Evolutionary conservation across 2,329 filamentous ascomycete genomes (phyloP), one percentile per base, ranked within the genome.

Genomic region (Albophoma yamanashiensis): DNA sequence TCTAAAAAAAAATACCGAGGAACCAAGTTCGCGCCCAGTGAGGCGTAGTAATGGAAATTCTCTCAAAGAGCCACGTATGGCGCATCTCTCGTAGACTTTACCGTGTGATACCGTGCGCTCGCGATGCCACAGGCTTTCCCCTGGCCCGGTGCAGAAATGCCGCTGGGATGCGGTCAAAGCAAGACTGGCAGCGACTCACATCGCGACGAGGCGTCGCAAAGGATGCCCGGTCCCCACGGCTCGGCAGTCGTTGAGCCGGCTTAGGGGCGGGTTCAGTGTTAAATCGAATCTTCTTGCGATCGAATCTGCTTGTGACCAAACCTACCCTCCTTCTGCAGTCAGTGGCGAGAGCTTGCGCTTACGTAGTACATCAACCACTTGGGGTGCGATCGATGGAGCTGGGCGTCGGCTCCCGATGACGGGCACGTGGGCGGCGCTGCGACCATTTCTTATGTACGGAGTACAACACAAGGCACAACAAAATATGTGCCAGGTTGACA

Each of bases 41-140:
- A 58, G 56, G 56, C 31, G 56, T 50, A 39, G 40, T 34, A 58
- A 58, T 58, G 42, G 56, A 58, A 50, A n/a, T 20, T 55, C 50
- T 52, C 47, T 36, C 27, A 8, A 34, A 55, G 31, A 55, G 50
- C 31, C 11, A 36, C 5, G 27, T n/a, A 15, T n/a, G 27, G 15
- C n/a, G 7, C 9, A 1, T 9, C 20, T 11, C 50, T 31, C 17
- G 31, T 53, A 53, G 27, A 34, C 31, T 12, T 2, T 22, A 11
- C 20, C 31, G 31, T 11, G 50, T 36, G 31, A 55, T 12, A n/a
- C 20, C 20, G 8, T 12, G n/a, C 20, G 8, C 20, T 11, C 12
- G 31, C 20, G 11, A 22, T 15, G 50, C 20, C 47, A 52, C 4
- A 8, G 47, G 47, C 5, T 31, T 9, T 52, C 1, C 40, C 20